Evolutionary conservation across 2,329 filamentous ascomycete genomes (phyloP).

Genomic region (Aspergillus costaricaensis): DNA sequence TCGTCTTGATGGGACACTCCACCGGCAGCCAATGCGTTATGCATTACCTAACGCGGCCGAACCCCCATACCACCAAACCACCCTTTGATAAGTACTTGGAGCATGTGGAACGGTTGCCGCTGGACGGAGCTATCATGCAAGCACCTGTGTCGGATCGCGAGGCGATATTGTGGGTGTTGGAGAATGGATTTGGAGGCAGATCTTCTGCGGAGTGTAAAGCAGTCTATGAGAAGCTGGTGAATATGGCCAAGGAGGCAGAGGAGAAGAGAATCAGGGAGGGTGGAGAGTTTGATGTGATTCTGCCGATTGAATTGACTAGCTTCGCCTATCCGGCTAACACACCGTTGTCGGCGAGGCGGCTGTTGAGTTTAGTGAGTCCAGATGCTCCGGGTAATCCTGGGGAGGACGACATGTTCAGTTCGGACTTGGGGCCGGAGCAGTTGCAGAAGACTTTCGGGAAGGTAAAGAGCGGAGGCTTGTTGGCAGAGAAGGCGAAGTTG

Average conservation of each 20-base stretch:
- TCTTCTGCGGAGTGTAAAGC: constrained; percentile 25
- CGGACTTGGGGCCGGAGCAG: constrained; percentile 63
- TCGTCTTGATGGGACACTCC: constrained; percentile 68
- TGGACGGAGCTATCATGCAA: constrained; percentile 79
- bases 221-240: constrained; percentile 36
- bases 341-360: constrained; percentile 58
- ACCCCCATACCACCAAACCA: constrained; percentile 38
- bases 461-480: constrained; percentile 39
- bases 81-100: constrained; percentile 32
- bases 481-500: constrained; percentile 38
- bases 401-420: constrained; percentile 85
- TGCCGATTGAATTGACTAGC: constrained; percentile 38
- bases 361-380: constrained; percentile 58
- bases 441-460: constrained; percentile 65
- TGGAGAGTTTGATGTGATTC: constrained; percentile 28
- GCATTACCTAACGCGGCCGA: constrained; percentile 58
- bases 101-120: constrained; percentile 48
- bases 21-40: constrained; percentile 68
- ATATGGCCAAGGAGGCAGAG: constrained; percentile 32
- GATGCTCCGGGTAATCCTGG: constrained; percentile 59
- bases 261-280: constrained; percentile 14
- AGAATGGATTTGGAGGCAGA: constrained; percentile 14
- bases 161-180: constrained; percentile 48
- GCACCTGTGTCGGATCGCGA: constrained; percentile 79
- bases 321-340: constrained; percentile 38